Conservation (phyloP, 352 stramenopile genomes). For the Sclerospora graminicola region DNA sequence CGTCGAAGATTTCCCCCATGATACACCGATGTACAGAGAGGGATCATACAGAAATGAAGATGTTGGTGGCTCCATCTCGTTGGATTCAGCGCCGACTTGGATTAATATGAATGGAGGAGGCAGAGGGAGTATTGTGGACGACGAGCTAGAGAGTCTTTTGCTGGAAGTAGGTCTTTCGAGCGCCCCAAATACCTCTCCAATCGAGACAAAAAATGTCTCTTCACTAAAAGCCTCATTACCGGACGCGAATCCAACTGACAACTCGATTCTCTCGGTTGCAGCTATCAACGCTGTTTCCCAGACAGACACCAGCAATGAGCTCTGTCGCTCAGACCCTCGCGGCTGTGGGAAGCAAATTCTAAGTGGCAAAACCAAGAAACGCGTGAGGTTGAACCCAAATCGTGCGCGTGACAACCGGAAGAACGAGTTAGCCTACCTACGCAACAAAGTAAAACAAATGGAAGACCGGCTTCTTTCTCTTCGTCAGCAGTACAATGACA, state of each 20-base stretch:
- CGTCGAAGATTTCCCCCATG: conserved; percentile 18
- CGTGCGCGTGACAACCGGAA: conserved; percentile 28
- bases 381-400: conserved; percentile 25
- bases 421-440: conserved; percentile 30
- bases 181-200: not conserved
- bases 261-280: not conserved
- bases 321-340: not conserved
- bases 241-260: not conserved
- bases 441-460: conserved; percentile 36
- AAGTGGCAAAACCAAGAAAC: conserved; percentile 16
- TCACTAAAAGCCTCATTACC: not conserved
- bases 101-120: conserved; percentile 4
- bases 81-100: not conserved
- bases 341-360: not conserved
- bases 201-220: conserved; percentile 3
- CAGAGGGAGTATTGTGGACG: conserved; percentile 11
- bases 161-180: conserved; percentile 15
- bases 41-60: not conserved
- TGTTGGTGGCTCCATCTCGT: not conserved
- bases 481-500: conserved; percentile 17
- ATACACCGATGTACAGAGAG: not conserved
- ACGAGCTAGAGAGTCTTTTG: conserved; percentile 23
- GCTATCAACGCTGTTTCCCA: not conserved
- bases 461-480: conserved; percentile 22
- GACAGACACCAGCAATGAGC: not conserved